phyloP scores from a whole-genome alignment of 2,329 filamentous ascomycete species.

The Polychaeton citri region DNA sequence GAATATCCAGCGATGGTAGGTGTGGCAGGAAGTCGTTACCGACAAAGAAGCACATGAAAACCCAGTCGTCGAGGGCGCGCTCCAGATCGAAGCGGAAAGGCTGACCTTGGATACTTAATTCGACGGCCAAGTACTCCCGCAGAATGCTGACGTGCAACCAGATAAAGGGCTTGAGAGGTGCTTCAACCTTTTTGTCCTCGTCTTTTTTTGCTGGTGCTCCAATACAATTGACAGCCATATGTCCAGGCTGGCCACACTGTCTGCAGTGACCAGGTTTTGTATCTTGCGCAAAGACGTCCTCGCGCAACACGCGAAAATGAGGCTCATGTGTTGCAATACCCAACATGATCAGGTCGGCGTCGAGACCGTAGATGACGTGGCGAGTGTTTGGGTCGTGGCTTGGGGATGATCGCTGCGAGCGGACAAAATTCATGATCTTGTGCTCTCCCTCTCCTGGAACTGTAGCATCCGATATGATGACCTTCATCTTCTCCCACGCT shows the following conservation, averaged over 20 bases:
- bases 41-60: constrained; percentile 98
- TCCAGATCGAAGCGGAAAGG: constrained; percentile 88
- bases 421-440: constrained; percentile 97
- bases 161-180: constrained; percentile 84
- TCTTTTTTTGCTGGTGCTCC: constrained; percentile 66
- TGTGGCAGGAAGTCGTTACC: constrained; percentile 98
- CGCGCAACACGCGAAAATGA: constrained; percentile 87
- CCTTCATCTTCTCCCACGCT: constrained; percentile 87
- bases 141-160: constrained; percentile 92
- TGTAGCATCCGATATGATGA: constrained; percentile 96
- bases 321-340: constrained; percentile 94
- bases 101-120: constrained; percentile 70
- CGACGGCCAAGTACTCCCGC: constrained; percentile 82
- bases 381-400: constrained; percentile 93
- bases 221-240: constrained; percentile 74
- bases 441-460: constrained; percentile 97
- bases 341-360: constrained; percentile 98
- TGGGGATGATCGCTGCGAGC: constrained; percentile 79
- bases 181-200: constrained; percentile 64
- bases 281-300: constrained; percentile 92
- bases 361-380: constrained; percentile 94
- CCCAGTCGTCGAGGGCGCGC: constrained; percentile 91
- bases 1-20: constrained; percentile 90
- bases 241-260: constrained; percentile 83
- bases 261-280: constrained; percentile 70